Percentiles rank a stretch among this genome's conserved stretches.
phyloP scores from a whole-genome alignment of 768 basidiomycete genomes.

The Phallus indusiatus region DNA sequence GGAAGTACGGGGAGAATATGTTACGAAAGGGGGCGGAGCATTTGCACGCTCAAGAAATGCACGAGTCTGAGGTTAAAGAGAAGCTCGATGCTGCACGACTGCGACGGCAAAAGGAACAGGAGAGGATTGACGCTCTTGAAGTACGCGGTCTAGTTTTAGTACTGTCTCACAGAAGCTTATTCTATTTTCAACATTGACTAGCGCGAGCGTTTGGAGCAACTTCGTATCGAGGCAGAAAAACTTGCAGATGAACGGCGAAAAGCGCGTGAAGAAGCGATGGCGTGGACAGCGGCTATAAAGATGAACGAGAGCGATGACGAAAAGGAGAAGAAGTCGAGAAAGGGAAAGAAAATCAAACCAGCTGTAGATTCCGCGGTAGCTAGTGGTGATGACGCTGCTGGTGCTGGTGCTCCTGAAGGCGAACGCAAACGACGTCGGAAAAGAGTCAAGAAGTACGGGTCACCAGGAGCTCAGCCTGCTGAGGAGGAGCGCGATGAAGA shows the following conservation, averaged over 20 bases:
- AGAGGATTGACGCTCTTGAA: slow-evolving; percentile 54
- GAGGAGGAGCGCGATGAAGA: slow-evolving; percentile 55
- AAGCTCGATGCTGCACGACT: slow-evolving; percentile 70
- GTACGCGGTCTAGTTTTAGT: slow-evolving; percentile 29
- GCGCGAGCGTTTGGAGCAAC: slow-evolving; percentile 53
- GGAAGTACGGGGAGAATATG: slow-evolving; percentile 84
- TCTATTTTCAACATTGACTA: slow-evolving; percentile 20
- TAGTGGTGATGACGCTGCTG: slow-evolving; percentile 21
- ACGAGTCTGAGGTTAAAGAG: slow-evolving; percentile 62
- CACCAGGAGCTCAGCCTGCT: slow-evolving; percentile 28
- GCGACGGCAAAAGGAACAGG: slow-evolving; percentile 71
- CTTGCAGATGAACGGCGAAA: slow-evolving; percentile 70
- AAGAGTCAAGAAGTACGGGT: slow-evolving; percentile 37
- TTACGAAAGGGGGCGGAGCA: slow-evolving; percentile 76
- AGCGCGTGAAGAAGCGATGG: slow-evolving; percentile 69
- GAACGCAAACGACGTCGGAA: slow-evolving; percentile 51
- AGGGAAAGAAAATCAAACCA: slow-evolving; percentile 38
- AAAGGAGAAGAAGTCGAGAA: slow-evolving; percentile 49
- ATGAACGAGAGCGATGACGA: slow-evolving; percentile 71
- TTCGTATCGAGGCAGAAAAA: slow-evolving; percentile 61
- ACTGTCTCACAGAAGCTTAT: slow-evolving; percentile 2
- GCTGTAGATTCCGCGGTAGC: slow-evolving; percentile 27
- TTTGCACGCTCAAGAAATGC: slow-evolving; percentile 55
- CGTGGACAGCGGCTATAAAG: slow-evolving; percentile 63
- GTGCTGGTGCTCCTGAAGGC: slow-evolving; percentile 53